Percentiles rank a stretch among this genome's conserved stretches.
phyloP scores from a whole-genome alignment of 805 yeast genomes.

The Hanseniaspora singularis region DNA sequence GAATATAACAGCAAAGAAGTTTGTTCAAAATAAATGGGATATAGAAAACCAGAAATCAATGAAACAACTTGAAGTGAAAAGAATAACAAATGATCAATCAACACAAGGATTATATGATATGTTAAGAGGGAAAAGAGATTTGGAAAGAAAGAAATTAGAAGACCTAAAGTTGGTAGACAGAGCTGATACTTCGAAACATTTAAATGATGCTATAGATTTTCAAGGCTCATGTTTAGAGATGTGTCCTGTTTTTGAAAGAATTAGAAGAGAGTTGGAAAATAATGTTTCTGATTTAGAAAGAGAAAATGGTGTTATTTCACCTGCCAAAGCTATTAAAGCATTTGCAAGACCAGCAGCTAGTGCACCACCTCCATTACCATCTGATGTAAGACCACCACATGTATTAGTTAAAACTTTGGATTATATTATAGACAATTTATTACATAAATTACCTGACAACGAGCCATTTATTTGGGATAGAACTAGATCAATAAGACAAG shows the following conservation, averaged over 20 bases:
- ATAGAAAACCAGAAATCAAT: constrained; percentile 53
- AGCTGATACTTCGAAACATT: constrained; percentile 66
- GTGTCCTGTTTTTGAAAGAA: constrained; percentile 92
- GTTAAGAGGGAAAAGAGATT: constrained; percentile 58
- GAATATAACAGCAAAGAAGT: constrained; percentile 24
- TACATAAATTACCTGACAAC: constrained; percentile 62
- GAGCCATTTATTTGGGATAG: constrained; percentile 95
- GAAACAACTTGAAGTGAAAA: constrained; percentile 38
- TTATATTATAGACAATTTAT: constrained; percentile 52
- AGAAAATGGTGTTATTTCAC: constrained; percentile 50
- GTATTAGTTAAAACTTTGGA: constrained; percentile 54
- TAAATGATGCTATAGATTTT: constrained; percentile 80
- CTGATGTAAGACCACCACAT: constrained; percentile 91
- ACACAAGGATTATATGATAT: constrained; percentile 63
- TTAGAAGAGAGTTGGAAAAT: constrained; percentile 74
- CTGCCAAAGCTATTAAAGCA: constrained; percentile 65
- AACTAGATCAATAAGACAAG: constrained; percentile 91
- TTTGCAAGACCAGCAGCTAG: constrained; percentile 97
- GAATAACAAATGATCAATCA: constrained; percentile 34
- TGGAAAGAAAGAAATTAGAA: constrained; percentile 72
- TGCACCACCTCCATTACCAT: constrained; percentile 93
- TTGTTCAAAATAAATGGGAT: constrained; percentile 54
- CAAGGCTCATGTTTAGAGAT: constrained; percentile 82
- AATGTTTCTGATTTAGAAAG: constrained; percentile 71
- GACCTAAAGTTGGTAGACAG: constrained; percentile 70